Percentiles rank a stretch among this genome's conserved stretches.
phyloP scores from a whole-genome alignment of 495 filamentous ascomycete species.

The Neurospora sp. region DNA sequence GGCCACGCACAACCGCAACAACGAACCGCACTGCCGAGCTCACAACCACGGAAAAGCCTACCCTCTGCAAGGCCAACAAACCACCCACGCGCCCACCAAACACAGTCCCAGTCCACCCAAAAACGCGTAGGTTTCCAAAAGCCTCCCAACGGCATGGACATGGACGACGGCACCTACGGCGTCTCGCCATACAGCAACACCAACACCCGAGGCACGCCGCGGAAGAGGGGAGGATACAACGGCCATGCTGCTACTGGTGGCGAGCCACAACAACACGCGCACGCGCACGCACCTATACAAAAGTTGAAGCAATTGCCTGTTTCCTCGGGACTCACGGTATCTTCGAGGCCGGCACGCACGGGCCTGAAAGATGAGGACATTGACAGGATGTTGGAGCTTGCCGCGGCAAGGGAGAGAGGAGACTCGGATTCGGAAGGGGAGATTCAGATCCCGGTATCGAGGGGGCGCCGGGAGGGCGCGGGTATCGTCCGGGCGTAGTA shows the following conservation, averaged over 20 bases:
- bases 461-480: slow-evolving; percentile 21
- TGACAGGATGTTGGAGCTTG: slow-evolving; percentile 37
- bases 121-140: slow-evolving; percentile 41
- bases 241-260: slow-evolving; percentile 6
- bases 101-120: slow-evolving; percentile 13
- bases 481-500: not conserved
- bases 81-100: slow-evolving; percentile 16
- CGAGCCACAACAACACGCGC: not conserved
- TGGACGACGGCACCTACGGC: slow-evolving; percentile 22
- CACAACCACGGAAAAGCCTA: slow-evolving; percentile 33
- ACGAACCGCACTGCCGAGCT: slow-evolving; percentile 33
- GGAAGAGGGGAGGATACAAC: slow-evolving; percentile 22
- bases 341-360: slow-evolving; percentile 20
- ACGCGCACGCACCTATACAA: slow-evolving; percentile 1
- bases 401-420: slow-evolving; percentile 20
- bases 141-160: slow-evolving; percentile 32
- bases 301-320: slow-evolving; percentile 27
- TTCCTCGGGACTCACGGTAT: slow-evolving; percentile 27
- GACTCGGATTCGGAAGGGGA: slow-evolving; percentile 41
- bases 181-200: slow-evolving; percentile 19
- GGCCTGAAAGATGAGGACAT: slow-evolving; percentile 33
- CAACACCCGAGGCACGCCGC: slow-evolving; percentile 28
- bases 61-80: slow-evolving; percentile 32
- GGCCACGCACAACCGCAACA: slow-evolving; percentile 22
- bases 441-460: slow-evolving; percentile 29